phyloP scores from a whole-genome alignment of 768 basidiomycete species.

The Trichaptum fuscoviolaceum region DNA sequence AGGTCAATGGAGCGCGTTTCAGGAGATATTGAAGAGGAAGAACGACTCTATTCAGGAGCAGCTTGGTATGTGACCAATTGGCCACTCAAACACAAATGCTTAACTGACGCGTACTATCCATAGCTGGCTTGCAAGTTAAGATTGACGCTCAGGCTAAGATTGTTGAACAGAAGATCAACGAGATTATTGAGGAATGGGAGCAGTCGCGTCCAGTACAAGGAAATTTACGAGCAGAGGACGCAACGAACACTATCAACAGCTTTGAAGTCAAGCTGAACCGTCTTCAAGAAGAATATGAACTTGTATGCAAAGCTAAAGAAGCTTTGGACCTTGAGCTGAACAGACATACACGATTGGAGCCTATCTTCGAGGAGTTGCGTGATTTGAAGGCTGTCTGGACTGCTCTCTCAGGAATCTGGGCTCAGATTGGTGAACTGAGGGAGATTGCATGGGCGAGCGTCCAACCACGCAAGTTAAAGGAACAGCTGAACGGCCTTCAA shows the following conservation, averaged over 20 bases:
- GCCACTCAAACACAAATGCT: slow-evolving; percentile 1
- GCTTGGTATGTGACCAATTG: slow-evolving; percentile 55
- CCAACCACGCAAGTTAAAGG: slow-evolving; percentile 90
- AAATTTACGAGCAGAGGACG: slow-evolving; percentile 91
- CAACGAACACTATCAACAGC: slow-evolving; percentile 92
- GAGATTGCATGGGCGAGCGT: slow-evolving; percentile 90
- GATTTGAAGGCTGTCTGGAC: slow-evolving; percentile 99
- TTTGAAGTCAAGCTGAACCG: slow-evolving; percentile 89
- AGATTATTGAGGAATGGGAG: slow-evolving; percentile 91
- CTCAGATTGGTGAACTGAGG: slow-evolving; percentile 80
- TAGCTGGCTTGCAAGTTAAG: slow-evolving; percentile 96
- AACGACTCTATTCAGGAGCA: slow-evolving; percentile 98
- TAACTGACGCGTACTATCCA: slow-evolving; percentile 2
- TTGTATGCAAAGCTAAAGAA: slow-evolving; percentile 94
- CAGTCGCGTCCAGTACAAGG: slow-evolving; percentile 95
- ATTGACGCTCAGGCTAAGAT: slow-evolving; percentile 99
- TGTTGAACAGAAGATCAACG: slow-evolving; percentile 91
- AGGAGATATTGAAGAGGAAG: slow-evolving; percentile 96
- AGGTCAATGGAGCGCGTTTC: slow-evolving; percentile 98
- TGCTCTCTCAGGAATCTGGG: slow-evolving; percentile 95
- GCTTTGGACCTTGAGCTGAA: slow-evolving; percentile 90
- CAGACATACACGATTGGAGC: slow-evolving; percentile 86
- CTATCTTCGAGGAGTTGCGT: slow-evolving; percentile 90
- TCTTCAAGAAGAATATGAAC: slow-evolving; percentile 91
- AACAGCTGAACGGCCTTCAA: slow-evolving; percentile 87